Base-by-base conservation (phyloP, 805 yeast species). In the Barnettozyma wickerhamii region DNA sequence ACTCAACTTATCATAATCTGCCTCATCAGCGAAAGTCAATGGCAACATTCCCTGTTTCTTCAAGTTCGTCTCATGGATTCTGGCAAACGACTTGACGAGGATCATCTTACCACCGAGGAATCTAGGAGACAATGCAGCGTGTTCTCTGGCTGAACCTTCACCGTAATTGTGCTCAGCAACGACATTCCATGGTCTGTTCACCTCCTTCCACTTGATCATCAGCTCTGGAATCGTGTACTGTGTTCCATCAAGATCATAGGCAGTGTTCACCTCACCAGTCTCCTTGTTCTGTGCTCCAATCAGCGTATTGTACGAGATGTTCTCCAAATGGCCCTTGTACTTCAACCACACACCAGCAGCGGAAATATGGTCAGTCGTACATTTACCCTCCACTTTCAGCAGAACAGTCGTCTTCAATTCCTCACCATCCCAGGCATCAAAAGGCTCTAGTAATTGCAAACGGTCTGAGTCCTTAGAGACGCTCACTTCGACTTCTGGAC, bases 291-390 rank as follows among this genome's bases (percentile, higher is more conserved):
- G 93, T 17, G 98, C 99, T 49, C 99, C 98, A 55, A 91, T 91
- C 58, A 91, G 73, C 10, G 98, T 93, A 71, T 91, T 91, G 69
- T 93, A 77, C 9, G 96, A 85, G 52, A 91, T 93, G 68, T 91
- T 91, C 62, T 91, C 96, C 58, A 91, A 74, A 61, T 91, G 99
- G 31, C 99, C 99, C 71, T 93, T 93, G 71, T 93, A 91, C 72
- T 93, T 93, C 67, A 91, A 77, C 99, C 99, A 91, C 13, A 83
- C 95, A 59, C 99, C 99, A 34, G 99, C 99, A 38, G 98, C 98
- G 19, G 97, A 89, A 53, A 91, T 93, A 63, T 91, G 99, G 64
- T 91, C 99, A 29, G 99, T 91, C 31, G 99, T 91, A 74, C 98
- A 93, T 66, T 91, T 91, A 49, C 99, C 99, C 67, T 88, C 91